A percentile compares a stretch with the other conserved stretches of the same genome.
Evolutionary conservation across 257 asterid species (phyloP).

Genomic region (Osmanthus fragrans): DNA sequence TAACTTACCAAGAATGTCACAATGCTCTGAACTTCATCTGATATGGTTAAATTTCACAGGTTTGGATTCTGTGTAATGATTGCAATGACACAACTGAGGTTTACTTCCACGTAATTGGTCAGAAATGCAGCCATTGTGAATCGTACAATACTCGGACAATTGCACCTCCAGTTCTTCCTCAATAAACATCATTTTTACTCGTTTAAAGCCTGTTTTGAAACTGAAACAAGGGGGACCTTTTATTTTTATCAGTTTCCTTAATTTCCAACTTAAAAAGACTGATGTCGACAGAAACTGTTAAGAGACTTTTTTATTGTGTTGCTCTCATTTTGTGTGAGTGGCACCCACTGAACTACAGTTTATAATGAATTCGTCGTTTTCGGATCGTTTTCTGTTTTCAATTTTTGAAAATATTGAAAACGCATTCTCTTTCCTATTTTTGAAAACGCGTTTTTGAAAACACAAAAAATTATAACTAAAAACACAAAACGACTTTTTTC

Average conservation of each 20-base stretch:
- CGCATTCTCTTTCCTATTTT: too few species aligned
- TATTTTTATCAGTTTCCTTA: not conserved
- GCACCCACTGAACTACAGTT: not conserved
- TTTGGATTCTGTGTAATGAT: slow-evolving; percentile 93
- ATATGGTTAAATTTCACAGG: slow-evolving; percentile 43
- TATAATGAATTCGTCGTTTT: slow-evolving; percentile 16
- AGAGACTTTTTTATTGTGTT: not conserved
- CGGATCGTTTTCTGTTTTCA: too few species aligned
- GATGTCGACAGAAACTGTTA: not conserved
- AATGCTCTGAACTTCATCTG: not conserved
- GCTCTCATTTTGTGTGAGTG: slow-evolving; percentile 9
- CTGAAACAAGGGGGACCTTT: slow-evolving; percentile 13
- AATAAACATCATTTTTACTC: slow-evolving; percentile 20
- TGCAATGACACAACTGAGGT: slow-evolving; percentile 92
- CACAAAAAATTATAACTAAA: too few species aligned
- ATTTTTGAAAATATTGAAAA: too few species aligned
- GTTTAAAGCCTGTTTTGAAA: not conserved
- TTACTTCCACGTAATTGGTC: slow-evolving; percentile 83
- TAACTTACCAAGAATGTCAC: slow-evolving; percentile 2
- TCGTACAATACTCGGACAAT: slow-evolving; percentile 87
- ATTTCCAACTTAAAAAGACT: not conserved
- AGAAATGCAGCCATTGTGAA: slow-evolving; percentile 84
- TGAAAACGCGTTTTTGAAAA: too few species aligned
- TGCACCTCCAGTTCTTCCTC: slow-evolving; percentile 88
- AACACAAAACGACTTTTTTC: too few species aligned